Evolutionary conservation across 202 grass and related monocot species (phyloP), one percentile per base, ranked within the genome.

Genomic region (Bolboschoenoplectus hybrid): DNA sequence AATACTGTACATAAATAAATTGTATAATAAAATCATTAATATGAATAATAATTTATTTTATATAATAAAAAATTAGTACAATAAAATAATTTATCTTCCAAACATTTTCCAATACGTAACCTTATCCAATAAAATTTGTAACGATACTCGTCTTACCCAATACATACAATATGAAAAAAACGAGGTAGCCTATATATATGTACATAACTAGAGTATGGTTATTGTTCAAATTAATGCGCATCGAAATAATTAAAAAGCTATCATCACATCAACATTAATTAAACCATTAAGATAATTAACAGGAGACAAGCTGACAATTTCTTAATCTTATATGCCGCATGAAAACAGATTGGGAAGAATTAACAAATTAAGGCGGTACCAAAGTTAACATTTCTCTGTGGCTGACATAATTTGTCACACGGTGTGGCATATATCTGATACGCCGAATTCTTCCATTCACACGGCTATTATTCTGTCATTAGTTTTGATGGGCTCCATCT

Each of bases 271-370:
- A 39, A 41, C 16, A 58, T 79, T 79, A 61, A 80, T 60, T 80
- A 80, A 80, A 80, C 36, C 38, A 43, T 19, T 41, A n/a, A 19
- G 16, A 40, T 0, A 61, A 11, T 80, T 80, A 20, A 80, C 6
- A 43, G 76, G 36, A 60, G 76, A 80, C 36, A 80, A 80, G 53
- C 3, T 80, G 13, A 80, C 38, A 61, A 56, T 57, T 57, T 43
- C 20, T 19, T 35, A 56, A 58, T 58, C n/a, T 38, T 80, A 43
- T 39, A 39, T 77, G 74, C 7, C 32, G 50, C 50, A 52, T 3
- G 12, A 78, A 13, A 74, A 49, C 39, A 45, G 0, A 46, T 71
- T 51, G 71, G 47, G 3, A 51, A 19, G 3, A 51, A 19, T 61
- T 61, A 61, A 8, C 45, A 50, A 46, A 26, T 26, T 26, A 26